Evolutionary conservation across 345 rosid genomes (phyloP).

Genomic region (Raphanus raphanistrum): DNA sequence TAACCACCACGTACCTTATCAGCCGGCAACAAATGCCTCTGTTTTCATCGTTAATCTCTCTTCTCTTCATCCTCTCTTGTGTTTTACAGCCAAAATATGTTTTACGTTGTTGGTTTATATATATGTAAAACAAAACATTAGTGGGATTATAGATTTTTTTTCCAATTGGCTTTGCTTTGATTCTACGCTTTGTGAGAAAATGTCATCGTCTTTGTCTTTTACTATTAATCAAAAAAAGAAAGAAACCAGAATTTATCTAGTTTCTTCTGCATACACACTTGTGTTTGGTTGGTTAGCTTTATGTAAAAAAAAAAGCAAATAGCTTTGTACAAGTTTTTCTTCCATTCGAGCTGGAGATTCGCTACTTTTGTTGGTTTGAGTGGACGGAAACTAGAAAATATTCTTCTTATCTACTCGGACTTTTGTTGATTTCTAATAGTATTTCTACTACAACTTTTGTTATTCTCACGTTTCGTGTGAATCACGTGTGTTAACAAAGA

Average conservation of each 20-base stretch:
- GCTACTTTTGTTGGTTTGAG: slow-evolving; percentile 32
- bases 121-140: background rate
- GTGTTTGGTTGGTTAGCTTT: slow-evolving; percentile 3
- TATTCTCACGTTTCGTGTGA: slow-evolving; percentile 34
- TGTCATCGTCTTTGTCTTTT: slow-evolving; percentile 25
- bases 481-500: slow-evolving; percentile 15
- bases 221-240: background rate
- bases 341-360: slow-evolving; percentile 40
- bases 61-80: slow-evolving; percentile 26
- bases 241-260: slow-evolving; percentile 17
- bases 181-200: slow-evolving; percentile 37
- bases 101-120: slow-evolving; percentile 20
- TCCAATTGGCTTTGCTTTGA: slow-evolving; percentile 32
- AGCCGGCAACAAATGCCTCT: slow-evolving; percentile 25
- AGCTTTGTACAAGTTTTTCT: slow-evolving; percentile 38
- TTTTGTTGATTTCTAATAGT: slow-evolving; percentile 19
- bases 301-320: slow-evolving; percentile 7
- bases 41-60: slow-evolving; percentile 9
- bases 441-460: slow-evolving; percentile 23
- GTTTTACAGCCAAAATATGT: background rate
- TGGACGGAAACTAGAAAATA: slow-evolving; percentile 22
- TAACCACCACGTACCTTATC: slow-evolving; percentile 23
- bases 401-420: slow-evolving; percentile 18
- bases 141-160: slow-evolving; percentile 17
- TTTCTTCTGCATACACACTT: slow-evolving; percentile 28